These are phyloP conservation scores for Lactarius evosmus DNA, from an alignment of 768 basidiomycete genomes.

Conservation along the genomic window DNA sequence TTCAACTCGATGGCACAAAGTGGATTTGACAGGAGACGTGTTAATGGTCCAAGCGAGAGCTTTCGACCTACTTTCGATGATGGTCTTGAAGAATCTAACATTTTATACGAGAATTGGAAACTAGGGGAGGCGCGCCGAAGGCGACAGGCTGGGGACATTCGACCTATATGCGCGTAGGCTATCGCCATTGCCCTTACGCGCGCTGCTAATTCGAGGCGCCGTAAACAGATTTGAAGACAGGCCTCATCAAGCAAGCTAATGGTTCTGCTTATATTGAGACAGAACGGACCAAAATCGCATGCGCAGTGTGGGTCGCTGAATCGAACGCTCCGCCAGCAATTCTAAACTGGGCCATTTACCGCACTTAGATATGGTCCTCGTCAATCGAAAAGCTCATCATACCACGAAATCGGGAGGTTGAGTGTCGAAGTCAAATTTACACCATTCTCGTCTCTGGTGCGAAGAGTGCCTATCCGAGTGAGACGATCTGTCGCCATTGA, in stretches of 20 bases:
- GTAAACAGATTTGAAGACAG: constrained; percentile 76
- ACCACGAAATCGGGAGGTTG: constrained; percentile 82
- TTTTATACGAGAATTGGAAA: constrained; percentile 33
- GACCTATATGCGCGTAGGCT: constrained; percentile 75
- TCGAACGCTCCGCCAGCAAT: constrained; percentile 32
- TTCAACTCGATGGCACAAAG: constrained; percentile 37
- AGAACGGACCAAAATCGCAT: constrained; percentile 87
- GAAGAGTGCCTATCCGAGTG: constrained; percentile 85
- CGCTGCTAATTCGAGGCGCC: constrained; percentile 12
- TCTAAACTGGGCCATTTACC: constrained; percentile 10
- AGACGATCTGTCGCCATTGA: constrained; percentile 32
- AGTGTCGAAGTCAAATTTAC: constrained; percentile 97
- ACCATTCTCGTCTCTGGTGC: constrained; percentile 79
- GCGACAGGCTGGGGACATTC: constrained; percentile 60
- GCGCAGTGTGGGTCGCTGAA: constrained; percentile 67
- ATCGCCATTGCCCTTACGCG: constrained; percentile 1
- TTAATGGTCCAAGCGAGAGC: constrained; percentile 89
- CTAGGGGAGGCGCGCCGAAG: constrained; percentile 44
- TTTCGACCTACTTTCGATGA: constrained; percentile 57
- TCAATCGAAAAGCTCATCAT: constrained; percentile 74
- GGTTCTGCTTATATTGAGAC: constrained; percentile 97
- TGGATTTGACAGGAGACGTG: constrained; percentile 78
- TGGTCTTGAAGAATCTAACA: constrained; percentile 33
- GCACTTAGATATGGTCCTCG: constrained; percentile 72
- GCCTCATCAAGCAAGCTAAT: constrained; percentile 89